Percentiles rank a stretch among this genome's conserved stretches.
Conservation (phyloP, 805 yeast genomes). For the Teunomyces barrocoloradensis region DNA sequence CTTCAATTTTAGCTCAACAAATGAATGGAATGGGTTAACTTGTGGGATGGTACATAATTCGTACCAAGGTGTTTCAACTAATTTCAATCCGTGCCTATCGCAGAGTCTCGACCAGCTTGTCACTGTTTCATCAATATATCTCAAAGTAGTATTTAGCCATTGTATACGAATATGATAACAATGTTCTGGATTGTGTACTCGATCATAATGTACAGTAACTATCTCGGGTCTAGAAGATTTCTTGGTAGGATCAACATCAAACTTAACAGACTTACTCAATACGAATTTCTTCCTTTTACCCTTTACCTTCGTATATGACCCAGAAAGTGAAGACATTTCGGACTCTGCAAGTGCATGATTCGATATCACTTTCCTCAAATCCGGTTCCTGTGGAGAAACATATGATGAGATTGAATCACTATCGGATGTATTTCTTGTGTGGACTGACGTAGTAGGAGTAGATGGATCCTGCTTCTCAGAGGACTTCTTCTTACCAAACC, state of each 20-base stretch:
- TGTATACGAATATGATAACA: slow-evolving; percentile 89
- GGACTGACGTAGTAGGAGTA: slow-evolving; percentile 6
- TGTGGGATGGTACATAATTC: slow-evolving; percentile 77
- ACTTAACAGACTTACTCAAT: slow-evolving; percentile 62
- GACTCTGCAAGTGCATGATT: slow-evolving; percentile 9
- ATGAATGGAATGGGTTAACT: slow-evolving; percentile 84
- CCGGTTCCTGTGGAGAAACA: slow-evolving; percentile 17
- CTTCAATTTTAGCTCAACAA: slow-evolving; percentile 63
- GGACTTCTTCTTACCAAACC: slow-evolving; percentile 31
- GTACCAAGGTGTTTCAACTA: slow-evolving; percentile 88
- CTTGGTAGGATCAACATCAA: slow-evolving; percentile 71
- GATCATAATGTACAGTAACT: slow-evolving; percentile 82
- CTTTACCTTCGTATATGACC: slow-evolving; percentile 20
- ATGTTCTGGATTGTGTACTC: slow-evolving; percentile 90
- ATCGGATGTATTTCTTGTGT: slow-evolving; percentile 26
- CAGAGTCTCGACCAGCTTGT: slow-evolving; percentile 78
- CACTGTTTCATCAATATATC: slow-evolving; percentile 74
- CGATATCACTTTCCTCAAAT: slow-evolving; percentile 20
- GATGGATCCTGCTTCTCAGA: background rate
- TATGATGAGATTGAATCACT: slow-evolving; percentile 23
- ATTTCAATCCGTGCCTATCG: slow-evolving; percentile 74
- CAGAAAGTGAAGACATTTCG: slow-evolving; percentile 23
- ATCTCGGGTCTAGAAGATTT: slow-evolving; percentile 77
- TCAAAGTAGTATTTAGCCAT: slow-evolving; percentile 90
- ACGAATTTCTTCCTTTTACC: slow-evolving; percentile 42